Evolutionary conservation across 1,284 basidiomycete species (phyloP).

Genomic region (Boletus semigastroideus): DNA sequence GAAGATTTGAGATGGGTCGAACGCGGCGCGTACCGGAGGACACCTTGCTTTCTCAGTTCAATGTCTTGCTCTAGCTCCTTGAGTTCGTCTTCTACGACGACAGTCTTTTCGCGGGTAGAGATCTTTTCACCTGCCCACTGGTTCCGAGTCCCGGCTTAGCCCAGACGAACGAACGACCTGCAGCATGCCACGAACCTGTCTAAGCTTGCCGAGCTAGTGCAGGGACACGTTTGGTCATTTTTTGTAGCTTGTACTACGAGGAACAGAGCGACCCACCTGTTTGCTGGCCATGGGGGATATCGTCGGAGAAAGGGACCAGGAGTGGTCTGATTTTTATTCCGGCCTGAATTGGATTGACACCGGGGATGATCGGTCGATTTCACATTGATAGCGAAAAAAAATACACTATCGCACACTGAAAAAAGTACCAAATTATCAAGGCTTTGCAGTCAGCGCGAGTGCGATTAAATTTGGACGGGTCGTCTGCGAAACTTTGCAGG

Average conservation of each 20-base stretch:
- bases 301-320: too few relatives aligned
- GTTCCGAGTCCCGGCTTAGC: slow-evolving; percentile 26
- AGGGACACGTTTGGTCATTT: background rate
- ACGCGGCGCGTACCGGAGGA: slow-evolving; percentile 50
- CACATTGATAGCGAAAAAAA: too few relatives aligned
- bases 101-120: slow-evolving; percentile 66
- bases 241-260: background rate
- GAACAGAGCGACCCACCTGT: slow-evolving; percentile 42
- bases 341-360: too few relatives aligned
- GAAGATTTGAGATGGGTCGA: background rate
- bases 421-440: too few relatives aligned
- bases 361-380: too few relatives aligned
- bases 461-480: too few relatives aligned
- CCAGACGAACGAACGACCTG: slow-evolving; percentile 25
- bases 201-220: slow-evolving; percentile 60
- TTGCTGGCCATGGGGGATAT: slow-evolving; percentile 50
- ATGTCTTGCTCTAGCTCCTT: slow-evolving; percentile 68
- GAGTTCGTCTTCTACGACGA: slow-evolving; percentile 60
- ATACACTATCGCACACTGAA: too few relatives aligned
- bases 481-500: too few relatives aligned
- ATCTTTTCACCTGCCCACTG: slow-evolving; percentile 80
- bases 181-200: slow-evolving; percentile 46
- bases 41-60: slow-evolving; percentile 62
- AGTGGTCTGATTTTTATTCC: too few relatives aligned
- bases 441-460: too few relatives aligned